Conservation (phyloP, 2,329 filamentous ascomycete genomes). For the Pseudocercospora fijiensis region DNA sequence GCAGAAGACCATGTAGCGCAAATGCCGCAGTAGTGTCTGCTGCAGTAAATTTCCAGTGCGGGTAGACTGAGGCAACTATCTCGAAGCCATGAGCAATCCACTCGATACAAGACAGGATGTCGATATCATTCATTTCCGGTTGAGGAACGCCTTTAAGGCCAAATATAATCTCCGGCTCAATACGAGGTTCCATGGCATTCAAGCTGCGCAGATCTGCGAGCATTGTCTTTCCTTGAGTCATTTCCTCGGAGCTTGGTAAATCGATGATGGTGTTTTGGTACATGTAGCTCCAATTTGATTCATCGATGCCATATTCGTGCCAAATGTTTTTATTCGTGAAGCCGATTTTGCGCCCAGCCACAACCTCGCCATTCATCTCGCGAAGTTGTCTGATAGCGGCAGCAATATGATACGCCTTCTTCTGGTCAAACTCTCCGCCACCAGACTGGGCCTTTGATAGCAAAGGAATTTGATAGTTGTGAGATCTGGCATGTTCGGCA, state of each 20-base stretch:
- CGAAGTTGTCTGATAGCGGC: conserved; percentile 27
- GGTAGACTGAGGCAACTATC: conserved; percentile 24
- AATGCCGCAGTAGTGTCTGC: conserved; percentile 27
- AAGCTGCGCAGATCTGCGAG: conserved; percentile 25
- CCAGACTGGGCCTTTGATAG: conserved; percentile 25
- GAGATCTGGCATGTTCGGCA: conserved; percentile 26
- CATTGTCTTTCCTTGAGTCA: conserved; percentile 22
- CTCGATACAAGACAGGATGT: conserved; percentile 23
- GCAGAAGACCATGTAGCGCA: conserved; percentile 26
- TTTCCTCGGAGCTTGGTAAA: conserved; percentile 18
- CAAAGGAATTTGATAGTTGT: conserved; percentile 28
- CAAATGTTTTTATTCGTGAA: conserved; percentile 26
- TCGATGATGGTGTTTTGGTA: conserved; percentile 27
- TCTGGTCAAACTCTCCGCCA: conserved; percentile 20
- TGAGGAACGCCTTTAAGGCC: conserved; percentile 20
- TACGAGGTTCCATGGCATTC: conserved; percentile 25
- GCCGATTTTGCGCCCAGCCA: conserved; percentile 26
- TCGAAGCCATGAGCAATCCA: conserved; percentile 28
- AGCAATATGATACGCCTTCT: conserved; percentile 26
- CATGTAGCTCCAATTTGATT: conserved; percentile 26
- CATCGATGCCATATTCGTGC: conserved; percentile 25
- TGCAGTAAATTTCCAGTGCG: conserved; percentile 29
- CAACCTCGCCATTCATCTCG: conserved; percentile 28
- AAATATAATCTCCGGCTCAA: conserved; percentile 28
- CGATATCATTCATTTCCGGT: conserved; percentile 22